Percentiles rank a stretch among this genome's conserved stretches.
Evolutionary conservation across 805 yeast genomes (phyloP).

Genomic region (Osmozyma mogii): DNA sequence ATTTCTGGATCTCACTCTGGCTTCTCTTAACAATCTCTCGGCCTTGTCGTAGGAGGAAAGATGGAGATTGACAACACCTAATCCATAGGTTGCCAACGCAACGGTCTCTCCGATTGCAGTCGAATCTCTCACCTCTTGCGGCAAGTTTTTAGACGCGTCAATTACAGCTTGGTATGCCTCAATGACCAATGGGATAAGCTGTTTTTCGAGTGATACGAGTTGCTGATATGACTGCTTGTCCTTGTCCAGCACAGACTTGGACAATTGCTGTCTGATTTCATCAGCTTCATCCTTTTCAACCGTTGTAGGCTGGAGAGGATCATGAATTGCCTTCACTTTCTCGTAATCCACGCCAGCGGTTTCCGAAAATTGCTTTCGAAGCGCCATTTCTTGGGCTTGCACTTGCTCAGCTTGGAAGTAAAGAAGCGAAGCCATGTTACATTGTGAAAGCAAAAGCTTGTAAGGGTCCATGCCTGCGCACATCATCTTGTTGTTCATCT

Average conservation of each 20-base stretch:
- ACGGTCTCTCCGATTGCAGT: constrained; percentile 50
- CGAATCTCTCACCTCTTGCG: constrained; percentile 15
- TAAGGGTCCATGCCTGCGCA: constrained; percentile 60
- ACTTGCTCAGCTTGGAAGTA: constrained; percentile 60
- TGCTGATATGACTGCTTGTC: constrained; percentile 20
- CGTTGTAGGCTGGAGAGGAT: constrained; percentile 9
- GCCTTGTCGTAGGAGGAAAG: constrained; percentile 49
- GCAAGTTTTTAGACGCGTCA: constrained; percentile 23
- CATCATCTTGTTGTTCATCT: constrained; percentile 68
- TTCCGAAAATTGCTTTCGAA: constrained; percentile 17
- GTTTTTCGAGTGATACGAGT: constrained; percentile 13
- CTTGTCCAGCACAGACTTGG: constrained; percentile 13
- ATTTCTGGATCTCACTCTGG: constrained; percentile 62
- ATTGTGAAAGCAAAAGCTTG: constrained; percentile 55
- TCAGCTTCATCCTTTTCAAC: constrained; percentile 8
- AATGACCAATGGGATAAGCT: constrained; percentile 22
- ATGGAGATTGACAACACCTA: constrained; percentile 74
- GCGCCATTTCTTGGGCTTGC: constrained; percentile 39
- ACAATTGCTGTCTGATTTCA: constrained; percentile 7
- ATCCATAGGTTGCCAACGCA: constrained; percentile 76
- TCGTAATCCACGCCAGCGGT: constrained; percentile 18
- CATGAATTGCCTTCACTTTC: constrained; percentile 10
- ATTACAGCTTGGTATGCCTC: constrained; percentile 31
- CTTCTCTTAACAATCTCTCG: constrained; percentile 53
- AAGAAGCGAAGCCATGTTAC: constrained; percentile 61